Base-by-base conservation (phyloP, 345 rosid genomes). In the Euphorbia tirucalli region DNA sequence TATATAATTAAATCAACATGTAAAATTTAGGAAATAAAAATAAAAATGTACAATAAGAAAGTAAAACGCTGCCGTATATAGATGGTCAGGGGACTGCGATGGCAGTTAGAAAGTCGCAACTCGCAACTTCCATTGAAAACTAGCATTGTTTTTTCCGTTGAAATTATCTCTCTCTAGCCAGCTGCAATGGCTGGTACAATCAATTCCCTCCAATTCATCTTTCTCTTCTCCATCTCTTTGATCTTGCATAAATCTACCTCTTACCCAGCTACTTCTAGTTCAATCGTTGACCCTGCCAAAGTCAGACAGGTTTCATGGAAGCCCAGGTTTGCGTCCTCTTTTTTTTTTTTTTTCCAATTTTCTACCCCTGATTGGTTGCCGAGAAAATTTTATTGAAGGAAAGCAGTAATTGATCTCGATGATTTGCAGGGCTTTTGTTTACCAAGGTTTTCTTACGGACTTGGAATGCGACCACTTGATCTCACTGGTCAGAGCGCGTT, bases 391-490 rank as follows among this genome's bases (percentile, higher is more conserved):
- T 46, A 16, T 32, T 43, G 50, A 66, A 37, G 56, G 15, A 24
- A 16, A 28, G 21, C 31, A 11, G 61, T 9, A 15, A 31, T 16
- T 62, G 65, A 41, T 75, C 8, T 31, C 37, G 48, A 10, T 65
- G 18, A 48, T 30, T 41, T 73, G 69, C 82, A 91, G 98, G 84
- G 98, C 98, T 11, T 94, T 85, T 77, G 96, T 94, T 61, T 94
- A 92, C 73, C 83, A 92, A 82, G 95, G 98, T 24, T 94, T 94
- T 55, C 86, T 92, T 61, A 89, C 98, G 16, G 96, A 89, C 75
- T 76, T 94, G 75, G 98, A 94, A 72, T 94, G 98, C 85, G 98
- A 94, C 78, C 96, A 94, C 82, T 71, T 94, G 83, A 86, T 94
- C 80, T 90, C 96, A 41, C 88, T 94, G 27, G 98, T 94, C 61